Base-by-base conservation (phyloP, 2,329 filamentous ascomycete species). In the Claviceps spartinae region DNA sequence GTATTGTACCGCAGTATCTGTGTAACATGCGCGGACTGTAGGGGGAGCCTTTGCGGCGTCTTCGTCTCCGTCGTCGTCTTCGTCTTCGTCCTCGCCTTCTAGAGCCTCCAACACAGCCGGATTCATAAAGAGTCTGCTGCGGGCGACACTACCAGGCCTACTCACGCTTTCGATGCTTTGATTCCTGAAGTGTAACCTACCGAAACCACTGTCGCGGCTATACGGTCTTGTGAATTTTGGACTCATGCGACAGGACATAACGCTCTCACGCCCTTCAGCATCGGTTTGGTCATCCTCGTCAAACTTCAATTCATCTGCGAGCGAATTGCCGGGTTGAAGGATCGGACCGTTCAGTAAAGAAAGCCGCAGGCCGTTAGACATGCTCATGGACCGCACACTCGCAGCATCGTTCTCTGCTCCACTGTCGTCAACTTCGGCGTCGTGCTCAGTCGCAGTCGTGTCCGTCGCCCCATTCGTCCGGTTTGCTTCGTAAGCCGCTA, bases 241-340 rank as follows among this genome's bases (percentile, higher is more conserved):
- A 36, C 71, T 67, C 7, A 65, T 62, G 49, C 66, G 61, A 52
- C 70, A 67, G 2, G 81, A 83, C 48, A 82, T 60, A 16, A 74
- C 72, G 55, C 79, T 85, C 52, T 83, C 78, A 40, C 82, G 79
- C 1, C 83, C 82, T 48, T 88, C 85, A 45, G 83, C 77, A 56
- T 90, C 83, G 38, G 85, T 84, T 56, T 86, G 72, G 51, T 81
- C 78, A 44, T 79, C 75, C 36, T 90, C 87, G 52, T 91, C 86
- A 55, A 95, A 86, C 55, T 87, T 83, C 51, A 98, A 76, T 69
- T 98, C 93, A 60, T 97, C 90, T 0, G 93, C 93, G 42, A 98
- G 74, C 56, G 85, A 95, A 54, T 88, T 68, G 1, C 85, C 86
- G 59, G 81, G 82, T 4, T 71, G 62, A 62, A 83, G 84, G 20